Percentiles rank a stretch among this genome's conserved stretches.
phyloP scores from a whole-genome alignment of 768 basidiomycete species.

The Collybia sordida region DNA sequence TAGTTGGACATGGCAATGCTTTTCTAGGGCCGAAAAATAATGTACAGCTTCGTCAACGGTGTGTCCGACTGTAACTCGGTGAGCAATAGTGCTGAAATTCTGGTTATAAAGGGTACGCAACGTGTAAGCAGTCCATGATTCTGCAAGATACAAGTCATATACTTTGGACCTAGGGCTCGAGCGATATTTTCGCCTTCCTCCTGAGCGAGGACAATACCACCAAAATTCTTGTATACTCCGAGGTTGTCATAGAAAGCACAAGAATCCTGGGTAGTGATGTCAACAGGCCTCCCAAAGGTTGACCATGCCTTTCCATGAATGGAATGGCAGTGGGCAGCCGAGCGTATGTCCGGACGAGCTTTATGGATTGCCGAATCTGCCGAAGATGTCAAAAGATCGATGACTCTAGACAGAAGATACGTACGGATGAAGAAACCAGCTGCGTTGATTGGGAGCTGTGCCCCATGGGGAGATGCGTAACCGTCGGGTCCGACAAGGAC shows the following conservation, averaged over 20 bases:
- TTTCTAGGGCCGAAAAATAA: constrained; percentile 42
- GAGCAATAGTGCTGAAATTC: background rate
- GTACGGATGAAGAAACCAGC: constrained; percentile 26
- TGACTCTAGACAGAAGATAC: background rate
- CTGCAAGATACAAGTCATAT: constrained; percentile 40
- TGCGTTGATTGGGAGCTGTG: constrained; percentile 25
- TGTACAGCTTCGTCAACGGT: constrained; percentile 43
- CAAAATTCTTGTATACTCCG: constrained; percentile 43
- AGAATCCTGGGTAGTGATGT: constrained; percentile 43
- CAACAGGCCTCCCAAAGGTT: constrained; percentile 39
- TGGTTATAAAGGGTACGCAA: background rate
- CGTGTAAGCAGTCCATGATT: constrained; percentile 39
- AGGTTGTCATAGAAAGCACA: constrained; percentile 44
- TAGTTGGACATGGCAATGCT: constrained; percentile 46
- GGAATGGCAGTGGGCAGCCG: constrained; percentile 49
- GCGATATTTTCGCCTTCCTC: constrained; percentile 48
- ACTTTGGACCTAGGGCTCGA: constrained; percentile 36
- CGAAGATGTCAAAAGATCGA: background rate
- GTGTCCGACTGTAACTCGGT: constrained; percentile 24
- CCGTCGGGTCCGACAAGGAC: constrained; percentile 25
- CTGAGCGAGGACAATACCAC: constrained; percentile 45
- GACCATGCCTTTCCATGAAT: constrained; percentile 50
- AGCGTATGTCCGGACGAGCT: constrained; percentile 47
- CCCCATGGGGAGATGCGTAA: constrained; percentile 23
- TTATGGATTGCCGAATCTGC: constrained; percentile 40